A percentile compares a stretch with the other conserved stretches of the same genome.
phyloP scores from a whole-genome alignment of 2,329 filamentous ascomycete genomes.

The Conoideocrella luteorostrata region DNA sequence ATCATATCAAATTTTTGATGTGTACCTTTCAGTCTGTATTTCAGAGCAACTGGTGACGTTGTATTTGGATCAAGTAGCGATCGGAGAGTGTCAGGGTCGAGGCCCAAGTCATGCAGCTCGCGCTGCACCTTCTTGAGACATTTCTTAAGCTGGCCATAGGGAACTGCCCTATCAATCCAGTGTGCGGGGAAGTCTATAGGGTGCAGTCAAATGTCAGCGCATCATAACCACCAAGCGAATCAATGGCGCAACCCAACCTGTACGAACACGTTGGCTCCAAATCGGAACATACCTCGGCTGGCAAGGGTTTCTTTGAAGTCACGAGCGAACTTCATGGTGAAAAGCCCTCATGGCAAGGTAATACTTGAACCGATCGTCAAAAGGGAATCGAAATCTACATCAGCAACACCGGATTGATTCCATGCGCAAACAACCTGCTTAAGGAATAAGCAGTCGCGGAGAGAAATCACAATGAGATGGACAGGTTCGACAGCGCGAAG shows the following conservation, averaged over 20 bases:
- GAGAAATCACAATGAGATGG: too few relatives aligned
- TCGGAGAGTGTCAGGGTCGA: slow-evolving; percentile 64
- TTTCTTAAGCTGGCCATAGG: slow-evolving; percentile 81
- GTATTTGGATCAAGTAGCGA: slow-evolving; percentile 51
- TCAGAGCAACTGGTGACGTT: slow-evolving; percentile 38
- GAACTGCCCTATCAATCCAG: slow-evolving; percentile 69
- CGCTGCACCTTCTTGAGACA: slow-evolving; percentile 73
- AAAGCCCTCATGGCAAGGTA: not conserved
- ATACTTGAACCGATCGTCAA: not conserved
- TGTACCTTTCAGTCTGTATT: slow-evolving; percentile 50
- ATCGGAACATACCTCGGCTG: slow-evolving; percentile 42
- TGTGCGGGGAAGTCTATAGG: slow-evolving; percentile 60
- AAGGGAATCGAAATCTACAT: not conserved
- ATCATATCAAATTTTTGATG: not conserved
- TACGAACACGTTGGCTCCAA: too few relatives aligned
- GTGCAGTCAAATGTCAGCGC: not conserved
- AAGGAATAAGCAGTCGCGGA: not conserved
- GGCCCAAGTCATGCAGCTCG: slow-evolving; percentile 64
- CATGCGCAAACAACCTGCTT: not conserved
- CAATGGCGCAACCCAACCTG: too few relatives aligned
- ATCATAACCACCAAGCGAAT: not conserved
- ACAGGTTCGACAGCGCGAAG: too few relatives aligned
- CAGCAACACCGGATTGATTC: not conserved
- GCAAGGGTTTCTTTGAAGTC: slow-evolving; percentile 65
- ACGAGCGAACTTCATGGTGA: slow-evolving; percentile 77